These are phyloP conservation scores for Sicyos edulis DNA, from an alignment of 306 rosid genomes.

Conservation along the genomic window DNA sequence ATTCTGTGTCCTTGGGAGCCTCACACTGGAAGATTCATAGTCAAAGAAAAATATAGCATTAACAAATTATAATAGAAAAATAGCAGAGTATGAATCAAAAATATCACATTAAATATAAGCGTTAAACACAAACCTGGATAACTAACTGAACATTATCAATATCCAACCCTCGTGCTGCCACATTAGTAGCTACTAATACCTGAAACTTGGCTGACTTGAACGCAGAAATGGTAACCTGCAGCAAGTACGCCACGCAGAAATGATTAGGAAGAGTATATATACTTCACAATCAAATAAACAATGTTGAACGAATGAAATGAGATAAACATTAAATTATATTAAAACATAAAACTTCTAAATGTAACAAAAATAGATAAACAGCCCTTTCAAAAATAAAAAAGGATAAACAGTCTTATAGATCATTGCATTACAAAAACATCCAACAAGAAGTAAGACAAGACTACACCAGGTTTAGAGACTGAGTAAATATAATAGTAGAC, in stretches of 20 bases:
- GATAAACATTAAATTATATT: too few relatives aligned
- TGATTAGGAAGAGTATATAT: too few relatives aligned
- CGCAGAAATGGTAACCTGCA: slow-evolving; percentile 69
- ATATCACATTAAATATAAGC: neutral
- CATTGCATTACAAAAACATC: neutral
- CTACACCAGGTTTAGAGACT: too few relatives aligned
- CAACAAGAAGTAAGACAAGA: neutral
- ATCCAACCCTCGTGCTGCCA: slow-evolving; percentile 92
- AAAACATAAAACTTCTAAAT: too few relatives aligned
- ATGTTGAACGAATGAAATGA: too few relatives aligned
- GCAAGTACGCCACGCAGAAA: slow-evolving; percentile 5
- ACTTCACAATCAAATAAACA: too few relatives aligned
- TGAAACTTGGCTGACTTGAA: slow-evolving; percentile 80
- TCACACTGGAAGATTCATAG: slow-evolving; percentile 56
- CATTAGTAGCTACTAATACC: slow-evolving; percentile 85
- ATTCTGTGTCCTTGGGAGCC: slow-evolving; percentile 88
- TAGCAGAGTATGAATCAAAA: neutral
- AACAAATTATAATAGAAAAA: neutral
- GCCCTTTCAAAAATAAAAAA: neutral
- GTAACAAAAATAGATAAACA: too few relatives aligned
- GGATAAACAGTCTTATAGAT: neutral
- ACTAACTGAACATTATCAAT: slow-evolving; percentile 86
- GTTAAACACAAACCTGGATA: slow-evolving; percentile 55
- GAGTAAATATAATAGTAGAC: too few relatives aligned
- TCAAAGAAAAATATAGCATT: neutral